Base-by-base conservation (phyloP, 2,329 filamentous ascomycete genomes). In the Hypoxylon sp. region DNA sequence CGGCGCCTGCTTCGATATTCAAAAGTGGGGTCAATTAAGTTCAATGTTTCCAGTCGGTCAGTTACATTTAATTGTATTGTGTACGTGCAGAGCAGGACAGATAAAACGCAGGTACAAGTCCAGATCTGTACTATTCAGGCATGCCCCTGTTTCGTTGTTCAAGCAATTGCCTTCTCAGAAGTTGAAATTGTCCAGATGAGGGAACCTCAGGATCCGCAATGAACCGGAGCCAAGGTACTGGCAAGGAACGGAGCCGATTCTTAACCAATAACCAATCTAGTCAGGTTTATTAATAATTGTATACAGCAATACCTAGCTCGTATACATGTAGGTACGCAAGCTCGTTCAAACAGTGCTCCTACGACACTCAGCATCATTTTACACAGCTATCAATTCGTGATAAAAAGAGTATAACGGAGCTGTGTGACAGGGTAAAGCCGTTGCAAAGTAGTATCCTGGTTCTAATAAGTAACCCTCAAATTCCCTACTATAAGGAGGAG, bases 381-480 rank as follows among this genome's bases (percentile, higher is more conserved):
- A 61, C 39, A 57, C 11, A 57, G 31, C 46, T 24, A 37, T 35
- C 29, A 19, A 35, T 35, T 53, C 7, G 32, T 17, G 13, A 19
- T 37, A 46, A 24, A 52, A 44, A 31, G 29, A 57, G 24, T 35
- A 57, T 31, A 47, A 27, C 5, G 5, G 24, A 35, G 29, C n/a
- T 13, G 57, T n/a, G 19, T 56, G 51, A 67, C 37, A 6, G 44
- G 39, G n/a, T 8, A 37, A 24, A 8, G 17, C 51, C 27, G 4
- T 65, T 32, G 47, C 19, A 32, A 52, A 57, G 27, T 35, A 51
- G 42, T 39, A 52, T 56, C 44, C 42, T 60, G 44, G 56, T 56
- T 44, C 39, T 53, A 62, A 66, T 48, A 60, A 55, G 55, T 50
- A 56, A 62, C 56, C 54, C 52, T 57, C 42, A 53, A 57, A 62